Evolutionary conservation across 768 basidiomycete species (phyloP).

Genomic region (Suillus variegatus): DNA sequence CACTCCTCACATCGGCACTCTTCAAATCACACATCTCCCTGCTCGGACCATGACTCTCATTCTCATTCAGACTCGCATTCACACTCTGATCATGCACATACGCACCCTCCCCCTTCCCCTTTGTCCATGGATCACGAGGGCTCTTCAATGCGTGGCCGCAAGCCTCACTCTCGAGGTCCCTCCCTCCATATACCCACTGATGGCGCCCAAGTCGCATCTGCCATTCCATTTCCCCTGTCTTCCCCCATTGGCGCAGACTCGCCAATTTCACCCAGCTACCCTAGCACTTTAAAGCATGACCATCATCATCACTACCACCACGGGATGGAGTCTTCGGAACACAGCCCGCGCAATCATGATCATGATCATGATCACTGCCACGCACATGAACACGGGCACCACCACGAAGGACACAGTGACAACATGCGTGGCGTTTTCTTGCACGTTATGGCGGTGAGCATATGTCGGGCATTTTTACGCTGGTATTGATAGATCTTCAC

Average conservation of each 20-base stretch:
- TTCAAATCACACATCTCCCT: conserved; percentile 22
- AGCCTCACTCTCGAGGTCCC: conserved; percentile 42
- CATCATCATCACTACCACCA: conserved; percentile 38
- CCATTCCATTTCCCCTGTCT: conserved; percentile 27
- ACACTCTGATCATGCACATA: conserved; percentile 18
- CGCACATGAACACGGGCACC: conserved; percentile 51
- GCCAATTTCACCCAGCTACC: conserved; percentile 68
- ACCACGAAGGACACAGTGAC: conserved; percentile 87
- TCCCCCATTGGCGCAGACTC: conserved; percentile 36
- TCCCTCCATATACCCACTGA: conserved; percentile 39
- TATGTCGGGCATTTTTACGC: conserved; percentile 1
- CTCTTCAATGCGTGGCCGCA: conserved; percentile 29
- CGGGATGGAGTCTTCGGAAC: conserved; percentile 12
- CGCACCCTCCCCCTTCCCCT: conserved; percentile 13
- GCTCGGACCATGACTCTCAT: conserved; percentile 26
- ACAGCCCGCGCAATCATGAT: conserved; percentile 34
- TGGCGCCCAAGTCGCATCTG: conserved; percentile 21
- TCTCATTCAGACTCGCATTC: conserved; percentile 19
- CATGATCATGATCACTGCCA: conserved; percentile 54
- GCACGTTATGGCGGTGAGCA: conserved; percentile 89
- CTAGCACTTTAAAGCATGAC: conserved; percentile 49
- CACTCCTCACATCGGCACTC: conserved; percentile 29
- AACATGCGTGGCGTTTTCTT: conserved; percentile 99
- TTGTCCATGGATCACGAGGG: conserved; percentile 9
- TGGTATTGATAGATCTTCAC: conserved; percentile 13